These are phyloP conservation scores for Polyporus tsugae DNA, from an alignment of 1,284 basidiomycete species.

Conservation along the genomic window DNA sequence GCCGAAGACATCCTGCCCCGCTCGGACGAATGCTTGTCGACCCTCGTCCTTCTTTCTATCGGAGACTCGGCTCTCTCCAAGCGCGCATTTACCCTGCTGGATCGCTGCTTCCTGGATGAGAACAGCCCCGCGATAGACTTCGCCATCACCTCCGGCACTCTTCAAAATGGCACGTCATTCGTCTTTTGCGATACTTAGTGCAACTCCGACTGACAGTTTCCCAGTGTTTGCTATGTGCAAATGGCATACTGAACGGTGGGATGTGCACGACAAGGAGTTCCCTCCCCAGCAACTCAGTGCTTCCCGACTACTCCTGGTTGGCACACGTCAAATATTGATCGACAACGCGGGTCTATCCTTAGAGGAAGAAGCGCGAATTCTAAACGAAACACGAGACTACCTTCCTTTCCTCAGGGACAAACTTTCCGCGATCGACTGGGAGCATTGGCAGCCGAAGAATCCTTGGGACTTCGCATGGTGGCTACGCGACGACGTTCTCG, in stretches of 20 bases:
- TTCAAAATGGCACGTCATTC: not conserved
- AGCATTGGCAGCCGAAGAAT: not conserved
- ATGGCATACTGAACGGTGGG: not conserved
- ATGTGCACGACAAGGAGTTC: not conserved
- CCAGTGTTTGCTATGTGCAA: not conserved
- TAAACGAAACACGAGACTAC: not conserved
- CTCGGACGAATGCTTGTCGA: slow-evolving; percentile 3
- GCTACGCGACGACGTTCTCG: not conserved
- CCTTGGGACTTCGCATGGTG: slow-evolving; percentile 2
- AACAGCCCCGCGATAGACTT: slow-evolving; percentile 1
- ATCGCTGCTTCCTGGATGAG: slow-evolving; percentile 1
- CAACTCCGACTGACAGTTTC: not conserved
- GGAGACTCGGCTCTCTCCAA: not conserved
- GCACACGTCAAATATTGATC: not conserved
- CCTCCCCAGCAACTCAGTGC: not conserved
- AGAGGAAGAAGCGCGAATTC: not conserved
- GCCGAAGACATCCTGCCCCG: not conserved
- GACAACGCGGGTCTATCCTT: not conserved
- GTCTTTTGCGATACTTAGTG: not conserved
- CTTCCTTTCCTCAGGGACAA: not conserved
- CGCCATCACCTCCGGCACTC: not conserved
- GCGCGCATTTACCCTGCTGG: not conserved
- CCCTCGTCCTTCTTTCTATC: not conserved
- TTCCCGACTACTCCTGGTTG: not conserved
- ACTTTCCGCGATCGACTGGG: not conserved